Evolutionary conservation across 108 stramenopile genomes (phyloP), one percentile per base, ranked within the genome.

Genomic region (Fragilariopsis cylindrus): DNA sequence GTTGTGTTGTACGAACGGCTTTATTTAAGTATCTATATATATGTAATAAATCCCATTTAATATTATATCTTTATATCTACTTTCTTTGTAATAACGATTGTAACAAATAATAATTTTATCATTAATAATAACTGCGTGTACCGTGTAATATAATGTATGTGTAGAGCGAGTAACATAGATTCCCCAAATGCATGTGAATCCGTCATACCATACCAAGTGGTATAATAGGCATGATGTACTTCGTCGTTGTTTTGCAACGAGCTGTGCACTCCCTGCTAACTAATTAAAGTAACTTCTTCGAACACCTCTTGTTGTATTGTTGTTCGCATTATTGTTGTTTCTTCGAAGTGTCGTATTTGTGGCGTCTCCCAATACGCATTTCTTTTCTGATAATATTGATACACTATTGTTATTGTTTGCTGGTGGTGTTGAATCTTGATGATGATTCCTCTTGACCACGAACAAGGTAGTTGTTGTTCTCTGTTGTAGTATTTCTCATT

Each of bases 311-410:
- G 7, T 52, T n/a, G 48, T 18, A 9, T 16, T 19, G 30, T 30
- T 30, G 30, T 30, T 30, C 30, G 30, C 30, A 3, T 3, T 2
- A 5, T 7, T 12, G 48, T 19, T 52, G 15, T 48, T 0, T 42
- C 39, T 13, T 52, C 67, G 44, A 18, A 7, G 65, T 6, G 50
- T 7, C 16, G 67, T 68, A 21, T 68, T 68, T 47, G 67, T 68
- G 48, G 67, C 67, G 50, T 68, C 67, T 39, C 67, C 67, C 49
- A 68, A 47, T 19, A 68, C 67, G 21, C 18, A 50, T 52, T 50
- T 48, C n/a, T 52, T 19, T 21, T 19, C 16, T 48, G 30, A 50
- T 15, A 68, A 16, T 6, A 9, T 5, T 39, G 48, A 13, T 49
- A 7, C 65, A 1, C 62, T 63, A 4, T 39, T 63, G 5, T 15